Base-by-base conservation (phyloP, 176 grass and related monocot species). In the Rhynchospora tenuis region DNA sequence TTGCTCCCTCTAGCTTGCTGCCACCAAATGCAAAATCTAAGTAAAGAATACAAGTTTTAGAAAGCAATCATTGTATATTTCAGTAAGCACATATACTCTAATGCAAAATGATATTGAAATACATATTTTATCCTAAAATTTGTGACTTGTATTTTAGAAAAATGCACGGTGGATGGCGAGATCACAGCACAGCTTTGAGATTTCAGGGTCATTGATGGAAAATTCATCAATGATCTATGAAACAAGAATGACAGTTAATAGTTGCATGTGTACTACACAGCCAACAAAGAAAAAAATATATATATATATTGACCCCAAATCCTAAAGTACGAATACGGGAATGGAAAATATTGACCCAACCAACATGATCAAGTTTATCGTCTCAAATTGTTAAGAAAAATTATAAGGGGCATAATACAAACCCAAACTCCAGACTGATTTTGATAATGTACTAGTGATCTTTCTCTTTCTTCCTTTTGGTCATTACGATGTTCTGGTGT, bases 1-100 rank as follows among this genome's bases (percentile, higher is more conserved):
- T 81, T 63, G 78, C 78, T 60, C 55, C 78, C 78, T 47, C 33
- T 43, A 81, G 57, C 82, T 84, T 84, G 82, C 29, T 70, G 63
- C 64, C 47, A 72, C 63, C 82, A 73, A 19, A 84, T 71, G 63
- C 33, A 73, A 72, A 74, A 60, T 31, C 68, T 84, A 46, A 23
- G 2, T 45, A 44, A 52, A 72, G 24, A 50, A 74, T 70, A 72
- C 33, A 74, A 74, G 73, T 58, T 46, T 74, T 83, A 83, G 66
- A 45, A 64, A 45, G 10, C 44, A 13, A 17, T 79, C 58, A 26
- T 9, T 77, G 17, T 50, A 79, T 56, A 38, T 33, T 31, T 58
- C 17, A 1, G 74, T 31, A 57, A 79, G 74, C 6, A 79, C 6
- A 29, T 38, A 57, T 55, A 58, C 24, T 26, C 6, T 6, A 79